Evolutionary conservation across 129 eudicot species (phyloP).

Genomic region (Cynara cardunculus): DNA sequence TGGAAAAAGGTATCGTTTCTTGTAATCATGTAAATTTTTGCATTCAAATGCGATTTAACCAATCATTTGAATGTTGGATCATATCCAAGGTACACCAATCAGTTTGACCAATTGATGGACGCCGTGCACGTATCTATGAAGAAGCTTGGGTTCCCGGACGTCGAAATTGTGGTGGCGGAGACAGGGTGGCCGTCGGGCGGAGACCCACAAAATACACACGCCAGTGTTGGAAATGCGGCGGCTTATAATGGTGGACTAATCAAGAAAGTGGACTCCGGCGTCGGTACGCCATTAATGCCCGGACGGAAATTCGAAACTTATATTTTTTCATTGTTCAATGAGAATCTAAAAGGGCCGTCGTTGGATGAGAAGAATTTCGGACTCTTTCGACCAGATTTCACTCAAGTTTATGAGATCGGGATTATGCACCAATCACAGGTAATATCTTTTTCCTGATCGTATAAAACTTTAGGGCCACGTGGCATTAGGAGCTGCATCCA

Average conservation of each 20-base stretch:
- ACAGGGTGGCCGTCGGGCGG: conserved; percentile 90
- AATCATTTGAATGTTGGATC: background rate
- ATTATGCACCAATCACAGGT: conserved; percentile 43
- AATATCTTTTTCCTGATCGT: background rate
- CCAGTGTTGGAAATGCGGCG: conserved; percentile 57
- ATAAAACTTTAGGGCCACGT: background rate
- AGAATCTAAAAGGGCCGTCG: conserved; percentile 74
- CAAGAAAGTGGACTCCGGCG: conserved; percentile 38
- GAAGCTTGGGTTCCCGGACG: conserved; percentile 64
- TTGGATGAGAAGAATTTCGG: conserved; percentile 80
- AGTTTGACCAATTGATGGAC: conserved; percentile 69
- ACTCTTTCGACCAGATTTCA: conserved; percentile 74
- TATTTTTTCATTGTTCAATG: conserved; percentile 72
- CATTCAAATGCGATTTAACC: background rate
- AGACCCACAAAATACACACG: conserved; percentile 48
- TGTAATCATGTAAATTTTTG: background rate
- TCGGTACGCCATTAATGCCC: conserved; percentile 94
- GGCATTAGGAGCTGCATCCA: background rate
- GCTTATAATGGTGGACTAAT: conserved; percentile 67
- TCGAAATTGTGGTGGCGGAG: conserved; percentile 78
- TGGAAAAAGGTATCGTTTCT: conserved; percentile 22
- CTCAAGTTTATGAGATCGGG: conserved; percentile 71
- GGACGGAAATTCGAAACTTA: conserved; percentile 70
- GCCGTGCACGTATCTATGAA: conserved; percentile 65
- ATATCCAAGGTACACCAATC: conserved; percentile 46